Conservation (phyloP, 352 stramenopile genomes). For the Elongisporangium undulatum region DNA sequence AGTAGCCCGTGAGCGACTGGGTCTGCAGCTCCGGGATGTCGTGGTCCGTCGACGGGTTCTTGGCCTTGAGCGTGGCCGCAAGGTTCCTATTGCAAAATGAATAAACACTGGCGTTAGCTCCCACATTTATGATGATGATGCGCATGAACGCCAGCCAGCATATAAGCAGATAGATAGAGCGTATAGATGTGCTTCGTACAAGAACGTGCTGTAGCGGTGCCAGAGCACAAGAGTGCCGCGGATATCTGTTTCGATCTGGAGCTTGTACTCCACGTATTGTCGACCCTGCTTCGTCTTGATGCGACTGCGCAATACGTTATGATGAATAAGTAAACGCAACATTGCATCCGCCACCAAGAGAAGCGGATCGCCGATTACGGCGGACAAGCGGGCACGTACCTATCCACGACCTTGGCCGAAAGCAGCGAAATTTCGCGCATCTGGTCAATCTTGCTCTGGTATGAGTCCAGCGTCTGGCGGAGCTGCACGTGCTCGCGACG, state of each 20-base stretch:
- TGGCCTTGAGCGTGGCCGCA: slow-evolving; percentile 73
- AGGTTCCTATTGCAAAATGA: slow-evolving; percentile 41
- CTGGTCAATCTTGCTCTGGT: slow-evolving; percentile 87
- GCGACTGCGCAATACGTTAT: slow-evolving; percentile 29
- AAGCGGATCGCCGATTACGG: not conserved
- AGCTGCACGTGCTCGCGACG: slow-evolving; percentile 80
- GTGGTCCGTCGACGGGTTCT: slow-evolving; percentile 70
- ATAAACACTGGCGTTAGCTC: not conserved
- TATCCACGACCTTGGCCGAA: slow-evolving; percentile 82
- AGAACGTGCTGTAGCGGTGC: slow-evolving; percentile 88
- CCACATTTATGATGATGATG: not conserved
- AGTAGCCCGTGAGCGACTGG: slow-evolving; percentile 77
- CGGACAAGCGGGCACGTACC: slow-evolving; percentile 22
- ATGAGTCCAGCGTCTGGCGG: slow-evolving; percentile 81
- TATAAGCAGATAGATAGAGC: not conserved
- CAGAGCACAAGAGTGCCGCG: slow-evolving; percentile 81
- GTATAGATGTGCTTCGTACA: slow-evolving; percentile 32
- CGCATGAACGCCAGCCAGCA: not conserved
- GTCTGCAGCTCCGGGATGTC: slow-evolving; percentile 79
- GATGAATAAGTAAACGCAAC: slow-evolving; percentile 7
- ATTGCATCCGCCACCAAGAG: not conserved
- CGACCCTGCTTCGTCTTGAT: slow-evolving; percentile 85
- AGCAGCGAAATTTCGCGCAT: slow-evolving; percentile 86
- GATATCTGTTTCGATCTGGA: slow-evolving; percentile 86
- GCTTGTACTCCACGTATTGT: slow-evolving; percentile 87